Conservation (phyloP, 768 basidiomycete genomes). For the Psilocybe cubensis region DNA sequence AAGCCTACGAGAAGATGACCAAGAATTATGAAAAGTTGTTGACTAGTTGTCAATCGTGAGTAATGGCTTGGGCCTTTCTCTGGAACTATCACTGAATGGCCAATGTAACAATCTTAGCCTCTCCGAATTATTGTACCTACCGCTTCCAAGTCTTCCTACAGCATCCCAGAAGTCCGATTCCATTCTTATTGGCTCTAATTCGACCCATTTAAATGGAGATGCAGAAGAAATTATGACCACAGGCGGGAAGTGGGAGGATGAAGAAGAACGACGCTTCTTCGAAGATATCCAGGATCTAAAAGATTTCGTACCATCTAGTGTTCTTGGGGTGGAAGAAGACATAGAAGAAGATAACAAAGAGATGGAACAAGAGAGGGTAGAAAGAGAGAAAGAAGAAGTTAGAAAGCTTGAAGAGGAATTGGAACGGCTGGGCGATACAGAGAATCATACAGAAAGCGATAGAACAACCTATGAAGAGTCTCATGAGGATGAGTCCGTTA, state of each 20-base stretch:
- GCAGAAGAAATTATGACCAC: constrained; percentile 57
- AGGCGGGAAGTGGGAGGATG: constrained; percentile 97
- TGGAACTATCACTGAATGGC: too few species aligned
- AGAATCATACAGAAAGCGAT: constrained; percentile 3
- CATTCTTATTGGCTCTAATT: constrained; percentile 69
- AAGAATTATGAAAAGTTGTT: constrained; percentile 93
- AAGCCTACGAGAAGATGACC: constrained; percentile 99
- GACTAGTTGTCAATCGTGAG: constrained; percentile 85
- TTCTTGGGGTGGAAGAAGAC: constrained; percentile 76
- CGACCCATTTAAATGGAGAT: constrained; percentile 42
- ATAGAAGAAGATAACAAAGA: constrained; percentile 50
- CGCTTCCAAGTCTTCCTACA: constrained; percentile 84
- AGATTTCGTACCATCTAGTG: constrained; percentile 87
- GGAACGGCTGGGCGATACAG: constrained; percentile 52
- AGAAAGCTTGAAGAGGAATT: constrained; percentile 80
- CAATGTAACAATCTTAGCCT: too few species aligned
- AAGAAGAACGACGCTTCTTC: constrained; percentile 92
- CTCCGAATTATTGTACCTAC: constrained; percentile 87
- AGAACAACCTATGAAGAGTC: constrained; percentile 28
- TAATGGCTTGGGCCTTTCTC: constrained; percentile 1
- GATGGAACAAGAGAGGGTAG: constrained; percentile 51
- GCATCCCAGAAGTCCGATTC: constrained; percentile 81
- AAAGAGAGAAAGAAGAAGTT: constrained; percentile 69
- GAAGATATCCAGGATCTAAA: constrained; percentile 92
- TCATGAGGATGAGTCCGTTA: constrained; percentile 46